Evolutionary conservation across 768 basidiomycete genomes (phyloP).

Genomic region (Mycena metata): DNA sequence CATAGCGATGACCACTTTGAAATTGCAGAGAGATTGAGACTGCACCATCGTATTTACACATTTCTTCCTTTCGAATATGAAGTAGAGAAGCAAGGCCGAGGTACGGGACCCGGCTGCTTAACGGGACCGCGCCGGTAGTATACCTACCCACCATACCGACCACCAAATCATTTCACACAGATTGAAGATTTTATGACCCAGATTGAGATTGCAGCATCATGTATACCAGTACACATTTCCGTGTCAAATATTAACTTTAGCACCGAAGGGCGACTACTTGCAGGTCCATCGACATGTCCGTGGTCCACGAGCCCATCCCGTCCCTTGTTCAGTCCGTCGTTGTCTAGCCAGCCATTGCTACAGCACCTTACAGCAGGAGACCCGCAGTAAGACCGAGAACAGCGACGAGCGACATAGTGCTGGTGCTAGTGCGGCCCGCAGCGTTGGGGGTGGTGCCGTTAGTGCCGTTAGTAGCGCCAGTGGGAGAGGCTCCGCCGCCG

Average conservation of each 20-base stretch:
- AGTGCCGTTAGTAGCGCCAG: slow-evolving; percentile 2
- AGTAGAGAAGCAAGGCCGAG: too few species aligned
- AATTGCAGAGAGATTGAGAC: too few species aligned
- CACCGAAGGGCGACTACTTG: slow-evolving; percentile 19
- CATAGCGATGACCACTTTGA: too few species aligned
- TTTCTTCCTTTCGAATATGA: too few species aligned
- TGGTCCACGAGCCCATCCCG: slow-evolving; percentile 28
- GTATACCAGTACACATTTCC: slow-evolving; percentile 41
- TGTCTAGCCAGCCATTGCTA: background rate
- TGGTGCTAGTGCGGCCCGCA: slow-evolving; percentile 5
- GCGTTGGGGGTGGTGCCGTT: slow-evolving; percentile 8
- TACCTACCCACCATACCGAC: background rate
- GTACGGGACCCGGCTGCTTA: too few species aligned
- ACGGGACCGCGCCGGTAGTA: too few species aligned
- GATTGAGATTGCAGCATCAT: slow-evolving; percentile 37
- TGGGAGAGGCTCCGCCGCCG: background rate
- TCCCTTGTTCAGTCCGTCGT: slow-evolving; percentile 1
- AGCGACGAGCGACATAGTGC: slow-evolving; percentile 27
- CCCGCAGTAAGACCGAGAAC: slow-evolving; percentile 26
- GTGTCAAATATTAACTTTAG: slow-evolving; percentile 31
- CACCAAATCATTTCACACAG: background rate
- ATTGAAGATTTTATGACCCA: slow-evolving; percentile 12
- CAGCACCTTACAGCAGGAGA: slow-evolving; percentile 32
- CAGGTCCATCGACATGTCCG: slow-evolving; percentile 25
- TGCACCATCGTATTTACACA: too few species aligned